Percentiles rank a stretch among this genome's conserved stretches.
These are phyloP conservation scores for Sphagnum magellanicum DNA, from an alignment of 228 moss, liverwort and hornwort genomes.

Conservation along the genomic window DNA sequence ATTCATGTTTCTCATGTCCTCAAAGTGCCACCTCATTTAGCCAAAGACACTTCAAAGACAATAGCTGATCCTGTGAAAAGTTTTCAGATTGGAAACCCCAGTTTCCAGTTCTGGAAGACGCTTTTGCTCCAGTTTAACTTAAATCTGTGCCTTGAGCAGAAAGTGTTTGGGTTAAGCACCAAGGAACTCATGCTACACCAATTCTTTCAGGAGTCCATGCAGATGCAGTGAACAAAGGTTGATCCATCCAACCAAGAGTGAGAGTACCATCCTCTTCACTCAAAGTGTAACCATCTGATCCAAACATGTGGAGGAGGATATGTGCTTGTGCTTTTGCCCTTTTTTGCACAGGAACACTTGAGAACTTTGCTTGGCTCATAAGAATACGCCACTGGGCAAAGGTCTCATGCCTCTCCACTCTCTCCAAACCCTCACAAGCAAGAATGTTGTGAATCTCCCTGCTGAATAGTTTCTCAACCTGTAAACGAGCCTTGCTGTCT, in stretches of 20 bases:
- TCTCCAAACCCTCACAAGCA: constrained; percentile 15
- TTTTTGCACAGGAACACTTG: constrained; percentile 6
- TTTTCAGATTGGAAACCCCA: no score
- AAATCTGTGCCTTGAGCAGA: no score
- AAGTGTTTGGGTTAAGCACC: no score
- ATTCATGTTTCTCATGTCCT: no score
- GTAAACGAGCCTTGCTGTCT: constrained; percentile 10
- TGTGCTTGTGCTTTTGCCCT: constrained; percentile 11
- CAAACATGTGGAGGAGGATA: constrained; percentile 11
- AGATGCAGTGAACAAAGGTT: constrained; percentile 14
- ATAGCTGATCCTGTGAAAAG: no score
- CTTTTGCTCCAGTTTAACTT: no score
- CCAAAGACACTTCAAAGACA: no score
- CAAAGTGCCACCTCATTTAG: no score
- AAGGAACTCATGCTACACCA: not conserved
- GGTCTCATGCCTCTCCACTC: constrained; percentile 16
- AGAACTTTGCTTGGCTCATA: constrained; percentile 9
- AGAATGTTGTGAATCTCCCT: constrained; percentile 20
- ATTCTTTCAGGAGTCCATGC: constrained; percentile 8
- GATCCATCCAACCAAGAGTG: constrained; percentile 15
- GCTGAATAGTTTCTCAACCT: constrained; percentile 15
- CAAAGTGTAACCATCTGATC: constrained; percentile 13
- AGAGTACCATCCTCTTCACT: constrained; percentile 8
- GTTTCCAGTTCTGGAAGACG: no score
- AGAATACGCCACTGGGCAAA: constrained; percentile 8